Percentiles rank a stretch among this genome's conserved stretches.
These are phyloP conservation scores for Echinochloa phyllopogon DNA, from an alignment of 176 grass and related monocot species.

Conservation along the genomic window DNA sequence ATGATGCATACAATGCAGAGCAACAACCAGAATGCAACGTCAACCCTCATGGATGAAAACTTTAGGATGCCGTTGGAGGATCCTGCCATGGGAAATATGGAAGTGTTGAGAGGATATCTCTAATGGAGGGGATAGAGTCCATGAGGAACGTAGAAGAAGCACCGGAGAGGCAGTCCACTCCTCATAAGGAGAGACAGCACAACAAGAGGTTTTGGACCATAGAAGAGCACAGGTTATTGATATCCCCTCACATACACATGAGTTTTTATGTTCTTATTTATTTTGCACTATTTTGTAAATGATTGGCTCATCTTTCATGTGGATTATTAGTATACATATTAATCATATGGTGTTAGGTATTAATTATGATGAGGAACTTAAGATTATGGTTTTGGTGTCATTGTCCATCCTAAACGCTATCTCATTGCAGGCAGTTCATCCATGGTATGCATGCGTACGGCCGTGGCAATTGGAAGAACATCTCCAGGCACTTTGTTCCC, in stretches of 20 bases:
- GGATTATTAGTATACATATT: background rate
- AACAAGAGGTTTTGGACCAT: conserved; percentile 5
- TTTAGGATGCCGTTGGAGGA: background rate
- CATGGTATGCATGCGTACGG: background rate
- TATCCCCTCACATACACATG: background rate
- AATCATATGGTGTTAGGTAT: background rate
- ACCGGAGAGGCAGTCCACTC: background rate
- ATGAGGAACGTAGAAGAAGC: no score
- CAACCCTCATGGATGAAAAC: background rate
- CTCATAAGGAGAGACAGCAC: background rate
- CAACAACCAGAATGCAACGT: background rate
- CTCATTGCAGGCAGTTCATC: conserved; percentile 21
- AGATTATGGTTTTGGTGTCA: background rate
- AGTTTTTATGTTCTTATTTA: background rate
- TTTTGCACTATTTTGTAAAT: background rate
- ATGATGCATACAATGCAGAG: background rate
- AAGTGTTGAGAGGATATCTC: background rate
- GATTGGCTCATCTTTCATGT: background rate
- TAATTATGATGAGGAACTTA: background rate
- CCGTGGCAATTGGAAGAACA: conserved; percentile 25
- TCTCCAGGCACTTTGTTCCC: background rate
- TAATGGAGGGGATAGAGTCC: background rate
- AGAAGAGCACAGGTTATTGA: background rate
- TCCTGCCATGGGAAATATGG: background rate
- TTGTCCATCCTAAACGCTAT: background rate